Percentiles rank a stretch among this genome's conserved stretches.
phyloP scores from a whole-genome alignment of 495 filamentous ascomycete genomes.

The Cenococcum geophilum region DNA sequence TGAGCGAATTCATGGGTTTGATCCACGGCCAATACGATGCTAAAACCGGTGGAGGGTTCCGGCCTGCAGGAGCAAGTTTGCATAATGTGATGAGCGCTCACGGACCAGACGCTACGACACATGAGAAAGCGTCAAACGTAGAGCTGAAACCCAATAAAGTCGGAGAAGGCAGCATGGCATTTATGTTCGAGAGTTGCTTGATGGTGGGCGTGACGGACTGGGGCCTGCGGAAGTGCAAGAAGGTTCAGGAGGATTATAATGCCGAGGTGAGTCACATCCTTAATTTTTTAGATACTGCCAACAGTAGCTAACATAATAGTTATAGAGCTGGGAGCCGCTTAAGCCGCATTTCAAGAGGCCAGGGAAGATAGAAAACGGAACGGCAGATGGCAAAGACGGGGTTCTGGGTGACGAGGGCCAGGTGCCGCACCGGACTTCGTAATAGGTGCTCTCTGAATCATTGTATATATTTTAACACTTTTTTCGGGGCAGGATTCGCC shows the following conservation, averaged over 20 bases:
- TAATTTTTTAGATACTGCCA: background rate
- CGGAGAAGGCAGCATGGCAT: slow-evolving; percentile 58
- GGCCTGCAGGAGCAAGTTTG: slow-evolving; percentile 55
- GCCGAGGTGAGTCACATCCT: slow-evolving; percentile 44
- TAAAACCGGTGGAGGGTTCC: slow-evolving; percentile 58
- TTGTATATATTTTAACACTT: background rate
- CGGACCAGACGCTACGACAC: slow-evolving; percentile 53
- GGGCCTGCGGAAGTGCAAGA: slow-evolving; percentile 75
- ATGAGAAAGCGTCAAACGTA: slow-evolving; percentile 54
- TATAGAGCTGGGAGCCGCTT: slow-evolving; percentile 41
- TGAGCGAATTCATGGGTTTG: slow-evolving; percentile 81
- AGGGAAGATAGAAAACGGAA: slow-evolving; percentile 75
- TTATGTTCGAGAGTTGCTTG: slow-evolving; percentile 59
- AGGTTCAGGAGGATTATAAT: slow-evolving; percentile 79
- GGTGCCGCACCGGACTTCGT: slow-evolving; percentile 32
- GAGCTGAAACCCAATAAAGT: slow-evolving; percentile 55
- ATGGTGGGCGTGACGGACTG: slow-evolving; percentile 93
- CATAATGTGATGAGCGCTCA: slow-evolving; percentile 62
- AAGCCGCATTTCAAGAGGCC: slow-evolving; percentile 71
- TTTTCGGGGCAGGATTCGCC: background rate
- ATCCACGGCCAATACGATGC: slow-evolving; percentile 66
- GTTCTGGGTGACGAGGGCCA: slow-evolving; percentile 27
- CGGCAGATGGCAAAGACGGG: slow-evolving; percentile 39
- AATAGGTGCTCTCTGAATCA: background rate
- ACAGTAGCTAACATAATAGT: background rate